A percentile compares a stretch with the other conserved stretches of the same genome.
These are phyloP conservation scores for Trifolium subterraneum DNA, from an alignment of 306 rosid genomes.

Conservation along the genomic window DNA sequence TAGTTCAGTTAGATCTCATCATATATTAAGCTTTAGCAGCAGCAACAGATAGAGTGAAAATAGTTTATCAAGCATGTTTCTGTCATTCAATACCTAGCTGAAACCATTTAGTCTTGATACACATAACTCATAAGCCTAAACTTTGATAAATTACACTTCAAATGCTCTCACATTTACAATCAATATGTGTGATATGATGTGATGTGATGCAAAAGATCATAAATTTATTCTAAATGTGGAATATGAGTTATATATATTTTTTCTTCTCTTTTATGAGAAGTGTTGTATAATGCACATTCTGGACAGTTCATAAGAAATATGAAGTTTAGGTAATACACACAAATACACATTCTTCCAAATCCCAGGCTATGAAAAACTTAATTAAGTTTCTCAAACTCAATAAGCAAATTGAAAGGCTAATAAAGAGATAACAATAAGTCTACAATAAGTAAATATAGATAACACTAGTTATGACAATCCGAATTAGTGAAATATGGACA, in stretches of 20 bases:
- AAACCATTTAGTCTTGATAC: conserved; percentile 4
- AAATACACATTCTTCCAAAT: too few relatives aligned
- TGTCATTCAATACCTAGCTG: background rate
- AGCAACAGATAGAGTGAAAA: conserved; percentile 15
- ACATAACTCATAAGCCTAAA: background rate
- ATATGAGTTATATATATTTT: too few relatives aligned
- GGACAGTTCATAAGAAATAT: too few relatives aligned
- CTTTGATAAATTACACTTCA: background rate
- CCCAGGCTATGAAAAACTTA: too few relatives aligned
- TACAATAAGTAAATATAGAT: background rate
- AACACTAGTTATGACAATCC: conserved; percentile 12
- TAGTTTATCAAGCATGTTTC: conserved; percentile 20
- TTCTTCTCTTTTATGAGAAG: too few relatives aligned
- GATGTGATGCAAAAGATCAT: too few relatives aligned
- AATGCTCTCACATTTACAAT: too few relatives aligned
- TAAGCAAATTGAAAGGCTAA: background rate
- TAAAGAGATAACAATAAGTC: background rate
- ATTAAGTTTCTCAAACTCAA: too few relatives aligned
- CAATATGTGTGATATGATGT: too few relatives aligned
- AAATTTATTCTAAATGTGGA: too few relatives aligned
- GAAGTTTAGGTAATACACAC: too few relatives aligned
- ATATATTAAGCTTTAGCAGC: conserved; percentile 32
- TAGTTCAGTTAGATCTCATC: conserved; percentile 26
- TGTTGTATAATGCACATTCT: too few relatives aligned
- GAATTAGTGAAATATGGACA: conserved; percentile 21